These are phyloP conservation scores for Mycena maculata DNA, from an alignment of 768 basidiomycete genomes.

Conservation along the genomic window DNA sequence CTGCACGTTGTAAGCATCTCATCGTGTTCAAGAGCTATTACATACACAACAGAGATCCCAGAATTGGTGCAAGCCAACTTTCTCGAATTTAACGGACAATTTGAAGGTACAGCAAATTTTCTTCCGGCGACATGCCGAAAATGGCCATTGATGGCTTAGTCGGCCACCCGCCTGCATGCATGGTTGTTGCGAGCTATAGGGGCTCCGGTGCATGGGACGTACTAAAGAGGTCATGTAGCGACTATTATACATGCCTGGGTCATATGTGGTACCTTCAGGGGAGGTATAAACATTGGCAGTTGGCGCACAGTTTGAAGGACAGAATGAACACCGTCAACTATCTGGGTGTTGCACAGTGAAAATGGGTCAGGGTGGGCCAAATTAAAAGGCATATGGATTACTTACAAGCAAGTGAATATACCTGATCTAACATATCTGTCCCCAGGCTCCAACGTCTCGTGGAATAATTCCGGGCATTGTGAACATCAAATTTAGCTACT, in stretches of 20 bases:
- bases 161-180: conserved; percentile 5
- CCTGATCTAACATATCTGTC: too few relatives aligned
- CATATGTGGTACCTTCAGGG: conserved; percentile 11
- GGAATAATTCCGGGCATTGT: too few relatives aligned
- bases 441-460: too few relatives aligned
- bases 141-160: conserved; percentile 5
- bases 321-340: neutral
- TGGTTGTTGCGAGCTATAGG: conserved; percentile 5
- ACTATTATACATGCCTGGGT: too few relatives aligned
- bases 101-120: conserved; percentile 2
- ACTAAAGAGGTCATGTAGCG: neutral
- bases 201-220: neutral
- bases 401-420: too few relatives aligned
- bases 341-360: too few relatives aligned
- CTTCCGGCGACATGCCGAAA: conserved; percentile 11
- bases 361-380: too few relatives aligned
- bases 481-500: too few relatives aligned
- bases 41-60: too few relatives aligned
- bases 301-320: neutral
- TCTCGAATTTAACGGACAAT: too few relatives aligned
- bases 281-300: conserved; percentile 6
- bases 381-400: too few relatives aligned
- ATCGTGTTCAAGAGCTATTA: conserved; percentile 1
- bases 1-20: conserved; percentile 9
- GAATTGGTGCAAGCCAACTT: too few relatives aligned